Evolutionary conservation across 2,329 filamentous ascomycete species (phyloP).

Genomic region (Paecilomyces formosus): DNA sequence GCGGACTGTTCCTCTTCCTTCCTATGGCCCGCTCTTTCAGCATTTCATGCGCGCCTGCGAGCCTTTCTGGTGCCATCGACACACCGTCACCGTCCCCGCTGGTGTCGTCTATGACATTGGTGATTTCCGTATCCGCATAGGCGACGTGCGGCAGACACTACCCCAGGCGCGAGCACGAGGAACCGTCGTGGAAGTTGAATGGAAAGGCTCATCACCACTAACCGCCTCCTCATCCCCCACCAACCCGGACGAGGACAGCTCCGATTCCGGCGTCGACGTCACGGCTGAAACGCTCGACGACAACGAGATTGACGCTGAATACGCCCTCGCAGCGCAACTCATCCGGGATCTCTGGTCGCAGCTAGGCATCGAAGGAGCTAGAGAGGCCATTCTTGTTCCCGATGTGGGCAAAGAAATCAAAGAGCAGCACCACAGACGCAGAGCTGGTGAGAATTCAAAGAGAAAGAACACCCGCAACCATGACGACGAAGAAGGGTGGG

Average conservation of each 20-base stretch:
- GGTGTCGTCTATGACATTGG: conserved; percentile 35
- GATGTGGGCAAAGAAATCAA: conserved; percentile 33
- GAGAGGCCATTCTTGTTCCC: conserved; percentile 35
- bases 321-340: conserved; percentile 23
- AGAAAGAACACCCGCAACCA: conserved; percentile 7
- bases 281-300: conserved; percentile 21
- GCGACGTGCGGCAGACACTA: conserved; percentile 35
- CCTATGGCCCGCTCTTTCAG: conserved; percentile 28
- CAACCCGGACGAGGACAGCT: conserved; percentile 5
- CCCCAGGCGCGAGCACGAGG: conserved; percentile 31
- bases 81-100: conserved; percentile 27
- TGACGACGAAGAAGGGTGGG: conserved; percentile 8
- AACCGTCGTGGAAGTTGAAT: conserved; percentile 39
- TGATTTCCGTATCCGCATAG: conserved; percentile 36
- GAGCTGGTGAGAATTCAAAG: conserved; percentile 6
- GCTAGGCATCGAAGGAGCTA: conserved; percentile 28
- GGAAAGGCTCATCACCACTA: conserved; percentile 29
- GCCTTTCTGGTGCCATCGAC: conserved; percentile 35
- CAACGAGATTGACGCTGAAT: conserved; percentile 31
- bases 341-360: conserved; percentile 36
- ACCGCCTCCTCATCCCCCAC: conserved; percentile 10
- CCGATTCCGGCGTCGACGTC: conserved; percentile 20
- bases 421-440: conserved; percentile 12
- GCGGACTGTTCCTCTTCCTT: conserved; percentile 29
- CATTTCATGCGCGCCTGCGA: conserved; percentile 35